phyloP scores from a whole-genome alignment of 176 grass and related monocot species.

The Ampelocalamus luodianensis region DNA sequence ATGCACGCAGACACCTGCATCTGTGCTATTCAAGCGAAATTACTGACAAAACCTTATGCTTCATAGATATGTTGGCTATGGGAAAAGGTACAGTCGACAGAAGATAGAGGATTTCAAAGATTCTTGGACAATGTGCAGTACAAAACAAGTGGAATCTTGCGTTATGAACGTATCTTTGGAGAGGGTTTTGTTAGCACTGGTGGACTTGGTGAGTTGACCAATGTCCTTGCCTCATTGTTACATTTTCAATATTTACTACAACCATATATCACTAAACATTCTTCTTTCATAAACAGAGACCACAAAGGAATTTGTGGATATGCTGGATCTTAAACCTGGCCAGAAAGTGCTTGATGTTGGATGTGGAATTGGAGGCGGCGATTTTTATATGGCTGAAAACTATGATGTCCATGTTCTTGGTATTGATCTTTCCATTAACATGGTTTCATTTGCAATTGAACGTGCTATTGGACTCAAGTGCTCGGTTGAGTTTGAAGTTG shows the following conservation, averaged over 20 bases:
- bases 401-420: constrained; percentile 90
- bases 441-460: constrained; percentile 96
- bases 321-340: constrained; percentile 80
- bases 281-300: constrained; percentile 61
- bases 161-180: constrained; percentile 92
- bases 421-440: constrained; percentile 98
- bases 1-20: constrained; percentile 19
- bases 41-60: constrained; percentile 25
- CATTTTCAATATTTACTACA: neutral
- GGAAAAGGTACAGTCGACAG: constrained; percentile 80
- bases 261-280: neutral
- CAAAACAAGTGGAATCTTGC: constrained; percentile 88
- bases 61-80: constrained; percentile 90
- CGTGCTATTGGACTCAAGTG: constrained; percentile 87
- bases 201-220: constrained; percentile 62
- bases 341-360: constrained; percentile 97
- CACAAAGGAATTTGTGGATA: constrained; percentile 93
- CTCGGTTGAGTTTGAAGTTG: constrained; percentile 92
- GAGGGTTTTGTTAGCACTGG: constrained; percentile 96
- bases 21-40: neutral
- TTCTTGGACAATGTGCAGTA: constrained; percentile 98
- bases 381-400: constrained; percentile 97
- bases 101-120: constrained; percentile 86
- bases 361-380: constrained; percentile 92
- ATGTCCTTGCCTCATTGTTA: neutral